Evolutionary conservation across 2,329 filamentous ascomycete species (phyloP), one percentile per base, ranked within the genome.

Genomic region (Cercospora brassicicola): DNA sequence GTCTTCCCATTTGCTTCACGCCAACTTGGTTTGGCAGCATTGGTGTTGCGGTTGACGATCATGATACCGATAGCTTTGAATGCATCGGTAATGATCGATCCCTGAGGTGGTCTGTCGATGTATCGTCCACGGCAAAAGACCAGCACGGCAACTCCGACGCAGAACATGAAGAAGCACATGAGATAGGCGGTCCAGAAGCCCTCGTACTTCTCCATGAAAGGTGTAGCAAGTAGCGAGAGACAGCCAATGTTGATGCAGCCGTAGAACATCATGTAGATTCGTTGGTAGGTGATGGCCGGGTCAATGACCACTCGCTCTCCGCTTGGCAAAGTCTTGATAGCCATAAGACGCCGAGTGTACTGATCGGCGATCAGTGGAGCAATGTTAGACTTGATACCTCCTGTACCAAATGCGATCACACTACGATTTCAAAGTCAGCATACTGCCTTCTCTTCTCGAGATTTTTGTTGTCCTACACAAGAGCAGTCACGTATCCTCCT

Each of bases 301-400:
- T 84, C 82, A 31, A 84, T 80, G 66, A 84, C 81, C 36, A 83
- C 78, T 18, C 81, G 78, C 73, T 84, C 81, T 59, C 82, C 81
- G 74, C 68, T 79, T 6, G 64, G 36, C 26, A 80, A 61, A 1
- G 74, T 76, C 67, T 78, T 81, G 66, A 84, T 74, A 61, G 79
- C 80, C 26, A 80, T 79, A 26, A 75, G 79, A 23, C 76, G 80
- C n/a, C 78, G 77, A 7, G 76, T 77, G 59, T 83, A 82, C 72
- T 84, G 83, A 69, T 84, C 83, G 8, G 82, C 82, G 65, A 84
- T 83, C 30, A 84, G 70, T 2, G 83, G 83, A 9, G 81, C 81
- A 53, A 94, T 90, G 76, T 94, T 94, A 71, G 89, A 87, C 83
- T 94, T 94, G 86, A 94, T 93, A 75, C 91, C 90, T 69, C 91